These are phyloP conservation scores for Sabuloglossum arenarium DNA, from an alignment of 495 filamentous ascomycete genomes.

Conservation along the genomic window DNA sequence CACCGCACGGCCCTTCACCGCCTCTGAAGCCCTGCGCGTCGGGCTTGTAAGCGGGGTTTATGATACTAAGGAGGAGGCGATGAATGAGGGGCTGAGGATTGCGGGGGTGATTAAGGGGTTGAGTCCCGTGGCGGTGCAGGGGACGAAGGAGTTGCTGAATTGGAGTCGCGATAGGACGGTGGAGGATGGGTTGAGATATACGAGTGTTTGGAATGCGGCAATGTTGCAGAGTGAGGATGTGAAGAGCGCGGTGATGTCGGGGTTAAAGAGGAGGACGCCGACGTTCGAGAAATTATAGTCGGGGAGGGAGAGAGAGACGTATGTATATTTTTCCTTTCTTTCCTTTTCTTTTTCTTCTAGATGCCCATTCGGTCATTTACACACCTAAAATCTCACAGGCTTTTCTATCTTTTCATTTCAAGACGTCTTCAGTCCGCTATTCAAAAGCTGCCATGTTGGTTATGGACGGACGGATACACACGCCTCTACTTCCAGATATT, in stretches of 20 bases:
- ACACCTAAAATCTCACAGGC: no score
- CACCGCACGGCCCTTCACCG: conserved; percentile 53
- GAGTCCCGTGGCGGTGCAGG: conserved; percentile 79
- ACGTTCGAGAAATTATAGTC: conserved; percentile 69
- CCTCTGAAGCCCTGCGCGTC: conserved; percentile 58
- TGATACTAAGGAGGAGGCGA: conserved; percentile 16
- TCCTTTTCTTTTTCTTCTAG: no score
- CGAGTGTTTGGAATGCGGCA: conserved; percentile 65
- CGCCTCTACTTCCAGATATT: no score
- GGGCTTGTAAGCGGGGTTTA: conserved; percentile 72
- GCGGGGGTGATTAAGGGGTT: conserved; percentile 52
- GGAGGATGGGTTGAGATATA: conserved; percentile 65
- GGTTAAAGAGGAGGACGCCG: conserved; percentile 58
- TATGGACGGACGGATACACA: no score
- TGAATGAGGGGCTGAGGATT: conserved; percentile 35
- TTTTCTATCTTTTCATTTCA: no score
- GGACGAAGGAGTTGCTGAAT: conserved; percentile 86
- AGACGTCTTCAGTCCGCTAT: no score
- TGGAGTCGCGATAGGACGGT: conserved; percentile 61
- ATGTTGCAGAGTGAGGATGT: conserved; percentile 71
- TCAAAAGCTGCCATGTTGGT: no score
- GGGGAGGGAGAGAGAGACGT: no score
- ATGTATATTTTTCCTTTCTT: no score
- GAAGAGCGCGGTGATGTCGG: conserved; percentile 46
- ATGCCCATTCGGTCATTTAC: no score